These are phyloP conservation scores for Lentinula boryana DNA, from an alignment of 768 basidiomycete species.

Conservation along the genomic window DNA sequence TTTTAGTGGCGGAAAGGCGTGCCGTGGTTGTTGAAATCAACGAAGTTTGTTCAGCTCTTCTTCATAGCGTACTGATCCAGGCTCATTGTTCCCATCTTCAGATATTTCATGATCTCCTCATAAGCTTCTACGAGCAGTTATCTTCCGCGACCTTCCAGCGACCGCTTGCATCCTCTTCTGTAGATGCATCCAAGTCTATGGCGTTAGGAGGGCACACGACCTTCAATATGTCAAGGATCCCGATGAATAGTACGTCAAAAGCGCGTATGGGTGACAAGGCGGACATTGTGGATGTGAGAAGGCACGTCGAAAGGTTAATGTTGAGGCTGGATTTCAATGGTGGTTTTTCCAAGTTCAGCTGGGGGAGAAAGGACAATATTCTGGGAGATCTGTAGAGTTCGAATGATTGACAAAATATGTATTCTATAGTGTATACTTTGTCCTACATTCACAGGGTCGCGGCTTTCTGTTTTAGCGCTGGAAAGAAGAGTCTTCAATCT, in stretches of 20 bases:
- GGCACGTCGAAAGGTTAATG: slow-evolving; percentile 78
- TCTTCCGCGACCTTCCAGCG: slow-evolving; percentile 74
- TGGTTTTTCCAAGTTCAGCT: slow-evolving; percentile 50
- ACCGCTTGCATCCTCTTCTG: slow-evolving; percentile 42
- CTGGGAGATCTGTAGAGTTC: slow-evolving; percentile 17
- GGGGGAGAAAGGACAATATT: slow-evolving; percentile 26
- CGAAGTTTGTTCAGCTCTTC: slow-evolving; percentile 44
- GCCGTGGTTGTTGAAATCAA: slow-evolving; percentile 69
- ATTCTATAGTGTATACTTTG: not conserved
- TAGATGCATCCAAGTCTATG: slow-evolving; percentile 69
- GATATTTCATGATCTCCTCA: slow-evolving; percentile 62
- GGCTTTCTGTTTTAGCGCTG: not conserved
- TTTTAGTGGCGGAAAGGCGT: slow-evolving; percentile 67
- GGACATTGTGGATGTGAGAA: slow-evolving; percentile 56
- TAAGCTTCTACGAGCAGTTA: slow-evolving; percentile 77
- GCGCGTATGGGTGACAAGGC: slow-evolving; percentile 44
- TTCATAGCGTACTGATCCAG: not conserved
- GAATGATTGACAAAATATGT: not conserved
- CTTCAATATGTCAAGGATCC: slow-evolving; percentile 33
- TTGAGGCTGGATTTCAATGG: slow-evolving; percentile 85
- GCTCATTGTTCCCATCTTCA: slow-evolving; percentile 20
- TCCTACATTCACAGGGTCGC: too few species aligned
- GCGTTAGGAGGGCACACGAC: slow-evolving; percentile 47
- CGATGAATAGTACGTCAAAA: slow-evolving; percentile 11
- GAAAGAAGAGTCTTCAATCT: not conserved